Conservation (phyloP, 768 basidiomycete genomes). For the Russula sp. region DNA sequence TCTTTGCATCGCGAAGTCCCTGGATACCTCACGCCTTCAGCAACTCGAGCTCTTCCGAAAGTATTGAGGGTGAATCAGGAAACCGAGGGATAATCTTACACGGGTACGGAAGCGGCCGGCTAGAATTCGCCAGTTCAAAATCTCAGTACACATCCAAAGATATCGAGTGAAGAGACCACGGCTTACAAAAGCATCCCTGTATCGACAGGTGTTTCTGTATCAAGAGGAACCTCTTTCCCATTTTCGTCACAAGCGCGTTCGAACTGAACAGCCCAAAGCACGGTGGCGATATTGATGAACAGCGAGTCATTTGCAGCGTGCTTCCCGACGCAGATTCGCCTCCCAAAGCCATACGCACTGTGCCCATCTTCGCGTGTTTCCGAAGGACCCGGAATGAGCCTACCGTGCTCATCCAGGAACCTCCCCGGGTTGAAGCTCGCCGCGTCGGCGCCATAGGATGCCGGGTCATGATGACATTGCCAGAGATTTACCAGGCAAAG, state of each 20-base stretch:
- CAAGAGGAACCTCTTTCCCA: constrained; percentile 17
- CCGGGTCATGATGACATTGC: constrained; percentile 14
- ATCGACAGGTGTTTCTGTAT: constrained; percentile 6
- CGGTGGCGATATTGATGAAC: constrained; percentile 30
- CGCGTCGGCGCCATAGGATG: constrained; percentile 26
- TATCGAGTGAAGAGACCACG: not conserved
- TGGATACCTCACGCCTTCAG: not conserved
- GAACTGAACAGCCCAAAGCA: constrained; percentile 30
- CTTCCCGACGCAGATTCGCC: constrained; percentile 29
- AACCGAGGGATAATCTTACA: constrained; percentile 15
- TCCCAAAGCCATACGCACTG: constrained; percentile 24
- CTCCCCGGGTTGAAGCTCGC: constrained; percentile 31
- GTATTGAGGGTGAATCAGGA: constrained; percentile 9
- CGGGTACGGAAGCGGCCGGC: constrained; percentile 4
- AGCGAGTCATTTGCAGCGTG: constrained; percentile 27
- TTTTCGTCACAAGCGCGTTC: constrained; percentile 14
- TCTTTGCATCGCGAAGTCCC: too few relatives aligned
- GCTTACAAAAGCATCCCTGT: constrained; percentile 26
- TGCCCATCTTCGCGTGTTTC: constrained; percentile 26
- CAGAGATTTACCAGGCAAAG: constrained; percentile 35
- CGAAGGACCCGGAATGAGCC: constrained; percentile 4
- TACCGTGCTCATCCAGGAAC: constrained; percentile 20
- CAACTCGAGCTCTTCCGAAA: constrained; percentile 13
- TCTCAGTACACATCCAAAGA: not conserved
- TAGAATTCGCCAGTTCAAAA: not conserved